These are phyloP conservation scores for Ceratorhiza oryzae-sativae DNA, from an alignment of 1,284 basidiomycete species.

Conservation along the genomic window DNA sequence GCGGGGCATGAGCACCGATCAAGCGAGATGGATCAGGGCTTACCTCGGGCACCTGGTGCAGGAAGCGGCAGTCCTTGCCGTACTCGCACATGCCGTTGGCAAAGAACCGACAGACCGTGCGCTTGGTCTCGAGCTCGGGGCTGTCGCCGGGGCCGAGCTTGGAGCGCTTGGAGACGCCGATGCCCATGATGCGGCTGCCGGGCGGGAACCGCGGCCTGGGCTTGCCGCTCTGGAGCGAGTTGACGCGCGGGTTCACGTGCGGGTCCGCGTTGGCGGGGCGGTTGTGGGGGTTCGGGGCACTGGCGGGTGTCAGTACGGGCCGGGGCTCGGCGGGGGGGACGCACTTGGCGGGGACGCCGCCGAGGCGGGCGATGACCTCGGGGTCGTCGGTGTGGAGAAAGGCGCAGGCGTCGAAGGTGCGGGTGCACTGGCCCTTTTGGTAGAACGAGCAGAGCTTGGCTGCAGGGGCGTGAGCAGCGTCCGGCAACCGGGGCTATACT, in stretches of 20 bases:
- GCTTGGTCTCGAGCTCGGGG: slow-evolving; percentile 20
- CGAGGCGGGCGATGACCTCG: slow-evolving; percentile 12
- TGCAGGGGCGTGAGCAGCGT: neutral
- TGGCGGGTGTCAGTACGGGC: neutral
- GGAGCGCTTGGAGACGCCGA: slow-evolving; percentile 35
- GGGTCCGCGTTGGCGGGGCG: slow-evolving; percentile 28
- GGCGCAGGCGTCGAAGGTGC: slow-evolving; percentile 34
- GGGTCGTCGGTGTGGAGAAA: slow-evolving; percentile 32
- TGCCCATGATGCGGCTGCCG: slow-evolving; percentile 36
- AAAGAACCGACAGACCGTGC: slow-evolving; percentile 33
- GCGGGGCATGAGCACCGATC: slow-evolving; percentile 1
- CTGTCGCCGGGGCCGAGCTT: neutral
- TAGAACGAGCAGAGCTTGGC: slow-evolving; percentile 34
- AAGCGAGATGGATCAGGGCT: neutral
- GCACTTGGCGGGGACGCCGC: slow-evolving; percentile 26
- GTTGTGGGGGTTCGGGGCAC: slow-evolving; percentile 27
- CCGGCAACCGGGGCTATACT: neutral
- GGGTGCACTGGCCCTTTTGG: slow-evolving; percentile 37
- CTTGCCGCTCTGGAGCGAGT: slow-evolving; percentile 11
- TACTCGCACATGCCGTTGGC: slow-evolving; percentile 35
- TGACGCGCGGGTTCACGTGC: slow-evolving; percentile 35
- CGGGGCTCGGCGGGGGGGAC: neutral
- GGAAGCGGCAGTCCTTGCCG: slow-evolving; percentile 37
- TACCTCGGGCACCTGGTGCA: slow-evolving; percentile 31
- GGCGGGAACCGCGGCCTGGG: slow-evolving; percentile 30